Evolutionary conservation across 192 early-diverging fungal species (phyloP).

Genomic region (Backusella liffmaniae): DNA sequence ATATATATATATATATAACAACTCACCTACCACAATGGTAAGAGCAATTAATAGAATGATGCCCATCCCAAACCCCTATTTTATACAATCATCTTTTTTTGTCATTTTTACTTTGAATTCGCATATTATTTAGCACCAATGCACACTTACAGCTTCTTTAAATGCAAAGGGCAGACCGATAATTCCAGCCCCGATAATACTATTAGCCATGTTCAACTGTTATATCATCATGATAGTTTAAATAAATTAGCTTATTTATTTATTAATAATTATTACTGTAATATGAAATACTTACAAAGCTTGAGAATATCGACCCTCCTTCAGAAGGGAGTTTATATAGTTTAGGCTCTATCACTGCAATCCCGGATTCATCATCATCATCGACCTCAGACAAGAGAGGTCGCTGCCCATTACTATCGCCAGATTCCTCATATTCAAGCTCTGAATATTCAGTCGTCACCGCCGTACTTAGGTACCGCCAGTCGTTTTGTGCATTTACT

Average conservation of each 20-base stretch:
- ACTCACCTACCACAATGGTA: constrained; percentile 64
- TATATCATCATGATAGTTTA: background rate
- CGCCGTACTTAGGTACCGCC: background rate
- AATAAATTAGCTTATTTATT: background rate
- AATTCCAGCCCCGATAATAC: constrained; percentile 89
- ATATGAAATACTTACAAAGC: constrained; percentile 38
- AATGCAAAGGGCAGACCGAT: constrained; percentile 87
- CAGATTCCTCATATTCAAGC: constrained; percentile 33
- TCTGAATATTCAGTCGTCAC: constrained; percentile 26
- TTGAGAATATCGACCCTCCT: constrained; percentile 54
- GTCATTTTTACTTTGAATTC: background rate
- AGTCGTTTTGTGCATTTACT: background rate
- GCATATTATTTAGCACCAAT: background rate
- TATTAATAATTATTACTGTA: background rate
- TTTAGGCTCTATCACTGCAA: constrained; percentile 10
- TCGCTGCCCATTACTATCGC: background rate
- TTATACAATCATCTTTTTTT: background rate
- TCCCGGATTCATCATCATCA: constrained; percentile 17
- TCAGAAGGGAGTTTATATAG: constrained; percentile 40
- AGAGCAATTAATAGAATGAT: constrained; percentile 52
- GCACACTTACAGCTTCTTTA: constrained; percentile 61
- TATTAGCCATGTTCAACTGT: constrained; percentile 87
- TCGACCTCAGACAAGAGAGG: constrained; percentile 13
- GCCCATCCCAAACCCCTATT: constrained; percentile 47
- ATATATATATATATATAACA: too few species aligned